phyloP scores from a whole-genome alignment of 2,329 filamentous ascomycete genomes.

The Aspergillus ochraceoroseus region DNA sequence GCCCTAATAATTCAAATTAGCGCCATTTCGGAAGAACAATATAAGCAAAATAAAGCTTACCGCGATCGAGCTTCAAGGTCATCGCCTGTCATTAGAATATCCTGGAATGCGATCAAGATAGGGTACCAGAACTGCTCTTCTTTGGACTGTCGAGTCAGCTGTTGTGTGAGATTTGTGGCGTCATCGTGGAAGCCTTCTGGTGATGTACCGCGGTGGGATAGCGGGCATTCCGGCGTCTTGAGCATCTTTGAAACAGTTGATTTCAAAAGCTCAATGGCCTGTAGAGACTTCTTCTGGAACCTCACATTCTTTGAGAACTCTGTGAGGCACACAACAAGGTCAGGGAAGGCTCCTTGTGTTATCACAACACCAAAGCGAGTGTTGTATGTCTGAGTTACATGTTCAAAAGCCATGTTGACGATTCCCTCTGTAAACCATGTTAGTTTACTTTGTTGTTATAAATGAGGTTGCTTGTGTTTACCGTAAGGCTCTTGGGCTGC shows the following conservation, averaged over 20 bases:
- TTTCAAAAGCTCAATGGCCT: conserved; percentile 91
- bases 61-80: conserved; percentile 87
- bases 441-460: background rate
- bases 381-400: conserved; percentile 92
- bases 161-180: conserved; percentile 52
- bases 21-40: conserved; percentile 6
- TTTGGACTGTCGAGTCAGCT: conserved; percentile 73
- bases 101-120: conserved; percentile 95
- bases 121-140: conserved; percentile 99
- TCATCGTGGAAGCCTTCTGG: conserved; percentile 42
- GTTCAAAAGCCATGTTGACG: conserved; percentile 94
- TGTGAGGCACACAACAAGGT: conserved; percentile 91
- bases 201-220: conserved; percentile 62
- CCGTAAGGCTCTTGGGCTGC: conserved; percentile 84
- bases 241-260: conserved; percentile 93
- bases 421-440: conserved; percentile 63
- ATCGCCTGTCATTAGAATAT: conserved; percentile 98
- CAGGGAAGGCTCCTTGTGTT: conserved; percentile 91
- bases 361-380: conserved; percentile 94
- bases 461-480: conserved; percentile 32
- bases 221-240: conserved; percentile 86
- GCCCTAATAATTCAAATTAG: conserved; percentile 48
- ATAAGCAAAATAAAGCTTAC: conserved; percentile 36
- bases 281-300: conserved; percentile 97
- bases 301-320: conserved; percentile 98